phyloP scores from a whole-genome alignment of 345 rosid species.

The Rubroshorea leprosula region DNA sequence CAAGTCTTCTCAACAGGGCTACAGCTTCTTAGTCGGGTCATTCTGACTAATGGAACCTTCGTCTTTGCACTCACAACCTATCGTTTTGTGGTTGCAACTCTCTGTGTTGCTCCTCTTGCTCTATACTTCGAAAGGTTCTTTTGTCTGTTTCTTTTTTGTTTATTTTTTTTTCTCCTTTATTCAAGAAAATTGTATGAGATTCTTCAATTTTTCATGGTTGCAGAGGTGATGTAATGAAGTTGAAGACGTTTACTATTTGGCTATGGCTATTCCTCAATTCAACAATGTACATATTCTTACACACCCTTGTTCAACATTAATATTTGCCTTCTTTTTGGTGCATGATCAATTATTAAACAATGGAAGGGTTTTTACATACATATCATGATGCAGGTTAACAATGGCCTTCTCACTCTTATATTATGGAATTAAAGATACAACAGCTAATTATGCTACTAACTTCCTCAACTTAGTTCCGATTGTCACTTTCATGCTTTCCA shows the following conservation, averaged over 20 bases:
- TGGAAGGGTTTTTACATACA: too few species aligned
- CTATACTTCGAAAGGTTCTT: conserved; percentile 38
- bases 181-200: not conserved
- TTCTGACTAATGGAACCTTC: conserved; percentile 32
- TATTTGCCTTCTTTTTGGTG: not conserved
- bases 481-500: conserved; percentile 34
- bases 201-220: conserved; percentile 7
- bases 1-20: conserved; percentile 38
- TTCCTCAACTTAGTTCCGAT: conserved; percentile 39
- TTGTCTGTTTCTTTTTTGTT: not conserved
- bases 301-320: not conserved
- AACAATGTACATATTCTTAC: conserved; percentile 35
- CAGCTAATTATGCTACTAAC: conserved; percentile 41
- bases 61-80: conserved; percentile 43
- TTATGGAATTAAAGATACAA: conserved; percentile 39
- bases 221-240: conserved; percentile 23
- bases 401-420: conserved; percentile 37
- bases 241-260: conserved; percentile 22
- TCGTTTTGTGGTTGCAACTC: conserved; percentile 40
- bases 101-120: conserved; percentile 43
- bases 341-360: not conserved
- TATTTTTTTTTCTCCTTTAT: not conserved
- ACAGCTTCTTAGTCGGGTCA: conserved; percentile 34
- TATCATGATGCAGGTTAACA: conserved; percentile 29
- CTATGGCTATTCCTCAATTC: conserved; percentile 38